A percentile compares a stretch with the other conserved stretches of the same genome.
Evolutionary conservation across 495 filamentous ascomycete genomes (phyloP).

Genomic region (Penicillium paxilli): DNA sequence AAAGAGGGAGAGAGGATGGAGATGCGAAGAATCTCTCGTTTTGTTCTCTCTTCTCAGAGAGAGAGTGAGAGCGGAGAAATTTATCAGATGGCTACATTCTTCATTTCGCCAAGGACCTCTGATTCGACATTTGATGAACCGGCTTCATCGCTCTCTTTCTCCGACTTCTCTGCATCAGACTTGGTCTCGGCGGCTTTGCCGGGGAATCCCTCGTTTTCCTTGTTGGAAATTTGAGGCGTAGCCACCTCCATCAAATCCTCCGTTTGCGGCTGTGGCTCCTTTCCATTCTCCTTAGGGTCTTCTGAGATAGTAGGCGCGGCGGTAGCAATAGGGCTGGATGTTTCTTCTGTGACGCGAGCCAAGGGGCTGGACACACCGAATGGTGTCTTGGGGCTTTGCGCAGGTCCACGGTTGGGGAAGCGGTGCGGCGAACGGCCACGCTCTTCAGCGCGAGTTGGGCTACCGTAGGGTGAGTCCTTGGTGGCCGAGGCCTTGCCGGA

Average conservation of each 20-base stretch:
- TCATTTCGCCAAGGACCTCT: conserved; percentile 54
- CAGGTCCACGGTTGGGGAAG: conserved; percentile 47
- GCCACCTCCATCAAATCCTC: conserved; percentile 49
- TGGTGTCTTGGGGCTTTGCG: conserved; percentile 49
- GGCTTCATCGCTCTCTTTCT: conserved; percentile 29
- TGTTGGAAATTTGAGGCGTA: conserved; percentile 41
- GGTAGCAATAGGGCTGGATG: conserved; percentile 33
- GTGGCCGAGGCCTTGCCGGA: conserved; percentile 34
- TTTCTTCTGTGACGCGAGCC: conserved; percentile 54
- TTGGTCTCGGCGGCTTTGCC: conserved; percentile 21
- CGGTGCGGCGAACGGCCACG: conserved; percentile 56
- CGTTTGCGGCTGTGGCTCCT: conserved; percentile 14
- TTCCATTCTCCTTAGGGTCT: conserved; percentile 31
- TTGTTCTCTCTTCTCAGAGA: too few relatives aligned
- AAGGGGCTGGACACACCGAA: conserved; percentile 55
- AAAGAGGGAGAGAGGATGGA: conserved; percentile 10
- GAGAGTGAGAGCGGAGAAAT: conserved; percentile 3
- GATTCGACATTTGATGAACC: conserved; percentile 34
- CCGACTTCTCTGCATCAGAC: conserved; percentile 30
- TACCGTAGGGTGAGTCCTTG: conserved; percentile 52
- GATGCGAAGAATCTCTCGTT: too few relatives aligned
- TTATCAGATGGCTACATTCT: conserved; percentile 54
- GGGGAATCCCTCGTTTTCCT: conserved; percentile 35
- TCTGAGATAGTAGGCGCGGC: conserved; percentile 36
- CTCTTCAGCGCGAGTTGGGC: conserved; percentile 50